These are phyloP conservation scores for Claviceps paspali DNA, from an alignment of 2,329 filamentous ascomycete genomes.

Conservation along the genomic window DNA sequence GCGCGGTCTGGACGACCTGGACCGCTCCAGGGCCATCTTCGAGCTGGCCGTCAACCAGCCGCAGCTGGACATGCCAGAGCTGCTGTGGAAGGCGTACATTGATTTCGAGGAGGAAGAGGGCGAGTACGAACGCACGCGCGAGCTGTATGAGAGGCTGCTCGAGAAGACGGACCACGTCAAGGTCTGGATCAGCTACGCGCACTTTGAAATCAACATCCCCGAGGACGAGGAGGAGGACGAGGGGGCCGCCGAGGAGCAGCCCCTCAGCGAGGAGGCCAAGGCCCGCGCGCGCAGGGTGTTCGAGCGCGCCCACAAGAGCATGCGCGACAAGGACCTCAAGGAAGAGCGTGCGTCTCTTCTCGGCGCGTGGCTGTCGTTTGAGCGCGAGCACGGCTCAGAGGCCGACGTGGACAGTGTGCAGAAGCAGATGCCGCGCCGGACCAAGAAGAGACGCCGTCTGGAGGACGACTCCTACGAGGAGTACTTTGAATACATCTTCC, in stretches of 20 bases:
- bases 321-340: conserved; percentile 83
- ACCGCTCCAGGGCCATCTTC: conserved; percentile 78
- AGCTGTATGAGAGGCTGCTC: conserved; percentile 77
- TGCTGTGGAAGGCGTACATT: conserved; percentile 96
- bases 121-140: conserved; percentile 70
- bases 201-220: conserved; percentile 91
- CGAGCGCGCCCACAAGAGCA: conserved; percentile 65
- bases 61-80: conserved; percentile 87
- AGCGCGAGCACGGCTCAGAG: conserved; percentile 63
- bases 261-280: conserved; percentile 72
- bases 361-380: conserved; percentile 85
- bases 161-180: conserved; percentile 97
- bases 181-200: conserved; percentile 98
- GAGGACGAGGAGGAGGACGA: conserved; percentile 46
- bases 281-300: conserved; percentile 69
- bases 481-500: conserved; percentile 95
- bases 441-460: conserved; percentile 81
- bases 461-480: conserved; percentile 90
- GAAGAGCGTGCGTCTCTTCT: conserved; percentile 88
- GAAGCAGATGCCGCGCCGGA: conserved; percentile 83
- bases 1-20: conserved; percentile 75
- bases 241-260: conserved; percentile 46
- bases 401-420: conserved; percentile 71
- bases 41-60: conserved; percentile 76
- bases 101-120: conserved; percentile 96